These are phyloP conservation scores for Apiospora saccharicola DNA, from an alignment of 2,329 filamentous ascomycete genomes.

Conservation along the genomic window DNA sequence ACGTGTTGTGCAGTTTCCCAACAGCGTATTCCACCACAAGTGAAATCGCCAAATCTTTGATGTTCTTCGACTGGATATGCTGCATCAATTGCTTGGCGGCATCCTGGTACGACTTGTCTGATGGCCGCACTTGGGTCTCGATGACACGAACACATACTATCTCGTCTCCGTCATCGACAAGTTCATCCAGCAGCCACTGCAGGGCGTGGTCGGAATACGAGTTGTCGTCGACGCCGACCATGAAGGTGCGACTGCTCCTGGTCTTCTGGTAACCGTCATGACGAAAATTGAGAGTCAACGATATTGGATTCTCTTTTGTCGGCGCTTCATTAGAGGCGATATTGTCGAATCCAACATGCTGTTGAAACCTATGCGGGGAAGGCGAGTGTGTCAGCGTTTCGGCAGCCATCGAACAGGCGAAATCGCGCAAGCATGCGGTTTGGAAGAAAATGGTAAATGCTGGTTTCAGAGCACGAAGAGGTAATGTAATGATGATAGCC, in stretches of 20 bases:
- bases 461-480: neutral
- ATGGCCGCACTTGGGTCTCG: slow-evolving; percentile 78
- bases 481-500: neutral
- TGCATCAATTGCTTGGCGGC: slow-evolving; percentile 80
- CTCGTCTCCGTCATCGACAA: slow-evolving; percentile 93
- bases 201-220: slow-evolving; percentile 91
- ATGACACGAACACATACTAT: slow-evolving; percentile 89
- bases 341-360: slow-evolving; percentile 69
- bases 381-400: slow-evolving; percentile 44
- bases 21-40: slow-evolving; percentile 87
- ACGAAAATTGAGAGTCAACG: slow-evolving; percentile 83
- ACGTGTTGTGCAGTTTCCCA: slow-evolving; percentile 88
- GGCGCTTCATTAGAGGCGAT: slow-evolving; percentile 63
- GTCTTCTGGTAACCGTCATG: slow-evolving; percentile 86
- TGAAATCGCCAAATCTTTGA: slow-evolving; percentile 81
- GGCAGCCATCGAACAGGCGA: slow-evolving; percentile 38
- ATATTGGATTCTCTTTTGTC: slow-evolving; percentile 66
- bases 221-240: slow-evolving; percentile 91
- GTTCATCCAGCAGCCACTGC: slow-evolving; percentile 89
- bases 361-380: slow-evolving; percentile 59
- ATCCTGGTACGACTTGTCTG: slow-evolving; percentile 74
- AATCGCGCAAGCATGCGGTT: slow-evolving; percentile 5
- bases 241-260: slow-evolving; percentile 83
- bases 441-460: slow-evolving; percentile 8
- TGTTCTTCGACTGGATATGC: slow-evolving; percentile 80